Base-by-base conservation (phyloP, 352 stramenopile species). In the Globisporangium lucens region DNA sequence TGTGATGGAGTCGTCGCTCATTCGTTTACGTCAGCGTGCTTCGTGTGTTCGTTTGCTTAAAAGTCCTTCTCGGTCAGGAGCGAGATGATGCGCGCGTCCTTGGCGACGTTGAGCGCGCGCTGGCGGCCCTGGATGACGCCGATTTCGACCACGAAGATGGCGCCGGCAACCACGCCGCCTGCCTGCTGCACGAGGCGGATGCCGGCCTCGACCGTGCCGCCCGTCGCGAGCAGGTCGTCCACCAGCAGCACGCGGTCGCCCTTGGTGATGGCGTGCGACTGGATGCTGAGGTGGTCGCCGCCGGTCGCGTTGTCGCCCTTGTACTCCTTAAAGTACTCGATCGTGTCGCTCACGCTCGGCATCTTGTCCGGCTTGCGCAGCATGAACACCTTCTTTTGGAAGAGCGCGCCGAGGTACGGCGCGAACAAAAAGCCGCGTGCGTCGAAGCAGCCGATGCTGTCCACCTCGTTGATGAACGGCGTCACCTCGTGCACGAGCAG, bases 361-460 rank as follows among this genome's bases (percentile, higher is more conserved):
- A 99, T 98, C 78, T 99, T 99, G 49, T 95, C 95, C 38, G 93
- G 90, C 78, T 99, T 99, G 69, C 97, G 89, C 73, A 99, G 93
- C 97, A 99, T 99, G 72, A 99, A 98, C 73, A 99, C 98, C 27
- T 96, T 97, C 74, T 98, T 99, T 63, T 98, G 89, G 68, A 99
- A 89, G n/a, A 82, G 85, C 55, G 98, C 81, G 20, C 95, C 97
- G 61, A 99, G 82, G 59, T 97, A 97, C 57, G 97, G 97, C 24
- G 93, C 97, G 56, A 99, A 95, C 30, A 99, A 80, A 69, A 99
- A 99, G n/a, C 97, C 97, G 41, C 97, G 89, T 52, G 97, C 96
- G 77, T 99, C 97, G 63, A 99, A 91, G 77, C 95, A 96, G 63
- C 91, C 90, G 56, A 98, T 97, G 56, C 78, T 79, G 71, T 91